A percentile compares a stretch with the other conserved stretches of the same genome.
phyloP scores from a whole-genome alignment of 495 filamentous ascomycete species.

The Hypoxylon lenormandii region DNA sequence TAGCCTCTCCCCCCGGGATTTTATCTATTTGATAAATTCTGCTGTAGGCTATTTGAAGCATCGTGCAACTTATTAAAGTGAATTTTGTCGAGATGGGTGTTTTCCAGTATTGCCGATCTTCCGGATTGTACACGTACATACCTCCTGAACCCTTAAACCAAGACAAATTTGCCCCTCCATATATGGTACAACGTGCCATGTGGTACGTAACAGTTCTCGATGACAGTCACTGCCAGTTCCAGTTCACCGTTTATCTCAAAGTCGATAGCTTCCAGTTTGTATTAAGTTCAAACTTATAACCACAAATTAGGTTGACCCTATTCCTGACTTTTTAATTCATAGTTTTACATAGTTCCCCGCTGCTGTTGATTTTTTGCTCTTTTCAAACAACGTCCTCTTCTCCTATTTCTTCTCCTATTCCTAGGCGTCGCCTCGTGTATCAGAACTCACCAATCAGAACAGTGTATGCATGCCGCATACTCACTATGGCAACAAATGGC shows the following conservation, averaged over 20 bases:
- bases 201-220: conserved; percentile 1
- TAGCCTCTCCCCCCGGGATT: background rate
- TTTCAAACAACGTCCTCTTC: background rate
- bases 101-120: conserved; percentile 12
- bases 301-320: background rate
- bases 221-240: conserved; percentile 1
- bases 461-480: too few relatives aligned
- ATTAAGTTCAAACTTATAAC: background rate
- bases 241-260: background rate
- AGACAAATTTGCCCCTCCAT: conserved; percentile 37
- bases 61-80: background rate
- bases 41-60: background rate
- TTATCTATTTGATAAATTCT: background rate
- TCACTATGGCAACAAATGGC: conserved; percentile 46
- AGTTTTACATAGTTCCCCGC: background rate
- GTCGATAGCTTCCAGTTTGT: background rate
- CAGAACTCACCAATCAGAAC: conserved; percentile 9
- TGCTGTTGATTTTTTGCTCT: background rate
- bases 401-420: background rate
- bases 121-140: conserved; percentile 7
- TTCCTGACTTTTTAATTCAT: conserved; percentile 1
- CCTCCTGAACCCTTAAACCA: conserved; percentile 2
- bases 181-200: background rate
- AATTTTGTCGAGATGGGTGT: background rate
- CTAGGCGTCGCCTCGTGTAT: background rate